Percentiles rank a stretch among this genome's conserved stretches.
These are phyloP conservation scores for Lepiota venenata DNA, from an alignment of 768 basidiomycete species.

Conservation along the genomic window DNA sequence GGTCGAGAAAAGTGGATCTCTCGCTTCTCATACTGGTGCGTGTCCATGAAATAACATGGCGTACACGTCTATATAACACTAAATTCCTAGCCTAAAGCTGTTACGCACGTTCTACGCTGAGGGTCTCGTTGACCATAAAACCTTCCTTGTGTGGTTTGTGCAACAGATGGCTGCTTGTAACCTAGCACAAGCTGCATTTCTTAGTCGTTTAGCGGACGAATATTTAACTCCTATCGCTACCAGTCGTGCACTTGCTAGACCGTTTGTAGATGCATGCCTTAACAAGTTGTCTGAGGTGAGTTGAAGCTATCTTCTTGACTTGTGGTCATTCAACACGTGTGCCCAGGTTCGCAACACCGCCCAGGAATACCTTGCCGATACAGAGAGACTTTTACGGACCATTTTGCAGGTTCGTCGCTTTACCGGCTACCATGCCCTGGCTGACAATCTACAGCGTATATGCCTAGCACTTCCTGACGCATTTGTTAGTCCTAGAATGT, in stretches of 20 bases:
- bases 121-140: slow-evolving; percentile 74
- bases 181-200: slow-evolving; percentile 77
- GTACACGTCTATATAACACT: not conserved
- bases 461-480: slow-evolving; percentile 73
- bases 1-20: slow-evolving; percentile 74
- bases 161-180: slow-evolving; percentile 76
- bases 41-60: not conserved
- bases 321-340: not conserved
- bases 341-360: slow-evolving; percentile 52
- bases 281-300: slow-evolving; percentile 62
- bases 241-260: slow-evolving; percentile 65
- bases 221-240: slow-evolving; percentile 68
- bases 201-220: slow-evolving; percentile 74
- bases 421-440: not conserved
- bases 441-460: slow-evolving; percentile 43
- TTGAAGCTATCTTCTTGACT: not conserved
- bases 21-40: slow-evolving; percentile 74
- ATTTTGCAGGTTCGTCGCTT: slow-evolving; percentile 54
- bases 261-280: slow-evolving; percentile 71
- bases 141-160: slow-evolving; percentile 77
- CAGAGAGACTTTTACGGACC: slow-evolving; percentile 49
- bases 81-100: slow-evolving; percentile 52
- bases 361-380: slow-evolving; percentile 50
- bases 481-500: slow-evolving; percentile 69
- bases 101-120: slow-evolving; percentile 77